Percentiles rank a stretch among this genome's conserved stretches.
Evolutionary conservation across 148 eudicot species (phyloP).

Genomic region (Oxyria digyna): DNA sequence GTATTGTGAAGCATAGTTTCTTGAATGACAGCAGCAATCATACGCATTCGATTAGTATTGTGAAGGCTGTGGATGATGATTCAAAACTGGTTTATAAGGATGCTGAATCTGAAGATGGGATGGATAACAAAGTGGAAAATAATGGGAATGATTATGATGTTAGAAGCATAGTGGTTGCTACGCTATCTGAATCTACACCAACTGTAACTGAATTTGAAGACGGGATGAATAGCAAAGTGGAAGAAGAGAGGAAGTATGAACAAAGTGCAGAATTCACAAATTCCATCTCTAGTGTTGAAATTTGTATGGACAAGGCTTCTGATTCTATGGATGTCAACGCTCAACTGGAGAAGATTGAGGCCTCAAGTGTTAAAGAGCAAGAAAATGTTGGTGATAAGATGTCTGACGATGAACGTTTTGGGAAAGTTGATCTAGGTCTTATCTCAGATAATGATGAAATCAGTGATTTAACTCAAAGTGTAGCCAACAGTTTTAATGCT

Average conservation of each 20-base stretch:
- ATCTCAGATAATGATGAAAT: conserved; percentile 2
- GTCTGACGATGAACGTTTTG: neutral
- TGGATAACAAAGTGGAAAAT: too few species aligned
- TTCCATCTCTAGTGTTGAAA: neutral
- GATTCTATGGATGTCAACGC: neutral
- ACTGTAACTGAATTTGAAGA: conserved; percentile 9
- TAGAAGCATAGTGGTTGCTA: conserved; percentile 2
- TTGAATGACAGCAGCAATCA: conserved; percentile 11
- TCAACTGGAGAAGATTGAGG: neutral
- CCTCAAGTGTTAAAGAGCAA: neutral
- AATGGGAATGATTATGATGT: conserved; percentile 9
- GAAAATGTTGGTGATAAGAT: neutral
- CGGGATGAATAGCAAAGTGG: conserved; percentile 9
- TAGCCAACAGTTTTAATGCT: neutral
- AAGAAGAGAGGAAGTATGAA: conserved; percentile 5
- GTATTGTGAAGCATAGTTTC: neutral
- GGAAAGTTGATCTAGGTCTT: conserved; percentile 8
- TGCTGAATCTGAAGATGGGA: neutral
- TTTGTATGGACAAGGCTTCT: neutral
- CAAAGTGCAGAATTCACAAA: neutral
- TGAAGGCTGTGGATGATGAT: conserved; percentile 4
- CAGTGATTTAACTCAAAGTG: conserved; percentile 8
- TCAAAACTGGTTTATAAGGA: neutral
- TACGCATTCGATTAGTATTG: conserved; percentile 12
- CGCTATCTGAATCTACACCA: conserved; percentile 10